A percentile compares a stretch with the other conserved stretches of the same genome.
These are phyloP conservation scores for Cokeromyces recurvatus DNA, from an alignment of 371 early-diverging fungal genomes.

Conservation along the genomic window DNA sequence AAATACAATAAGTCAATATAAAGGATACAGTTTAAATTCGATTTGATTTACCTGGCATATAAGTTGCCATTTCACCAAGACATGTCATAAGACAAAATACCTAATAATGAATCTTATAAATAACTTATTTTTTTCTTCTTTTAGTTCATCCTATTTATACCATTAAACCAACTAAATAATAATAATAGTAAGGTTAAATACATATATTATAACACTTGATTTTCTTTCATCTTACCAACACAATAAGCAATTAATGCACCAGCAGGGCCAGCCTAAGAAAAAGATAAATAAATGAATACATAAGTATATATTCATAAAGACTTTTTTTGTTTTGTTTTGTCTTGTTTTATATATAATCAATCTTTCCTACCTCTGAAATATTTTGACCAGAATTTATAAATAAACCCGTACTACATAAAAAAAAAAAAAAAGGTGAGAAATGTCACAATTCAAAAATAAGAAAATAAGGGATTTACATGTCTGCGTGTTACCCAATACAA, in stretches of 20 bases:
- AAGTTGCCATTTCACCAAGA: slow-evolving; percentile 84
- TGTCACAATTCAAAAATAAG: neutral
- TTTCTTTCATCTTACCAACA: slow-evolving; percentile 49
- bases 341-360: neutral
- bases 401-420: slow-evolving; percentile 68
- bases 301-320: neutral
- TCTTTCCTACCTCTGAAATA: slow-evolving; percentile 40
- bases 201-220: slow-evolving; percentile 1
- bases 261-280: slow-evolving; percentile 65
- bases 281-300: no score
- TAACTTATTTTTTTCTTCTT: no score
- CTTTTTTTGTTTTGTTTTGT: neutral
- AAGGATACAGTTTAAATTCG: neutral
- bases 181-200: slow-evolving; percentile 3
- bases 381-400: slow-evolving; percentile 81
- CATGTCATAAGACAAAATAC: slow-evolving; percentile 72
- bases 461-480: no score
- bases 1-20: neutral
- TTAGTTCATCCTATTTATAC: no score
- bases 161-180: slow-evolving; percentile 34
- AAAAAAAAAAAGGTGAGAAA: slow-evolving; percentile 1
- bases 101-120: no score
- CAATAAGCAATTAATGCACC: slow-evolving; percentile 73
- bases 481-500: slow-evolving; percentile 32
- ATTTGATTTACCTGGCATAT: slow-evolving; percentile 46